These are phyloP conservation scores for Collariella sp. DNA, from an alignment of 495 filamentous ascomycete species.

Conservation along the genomic window DNA sequence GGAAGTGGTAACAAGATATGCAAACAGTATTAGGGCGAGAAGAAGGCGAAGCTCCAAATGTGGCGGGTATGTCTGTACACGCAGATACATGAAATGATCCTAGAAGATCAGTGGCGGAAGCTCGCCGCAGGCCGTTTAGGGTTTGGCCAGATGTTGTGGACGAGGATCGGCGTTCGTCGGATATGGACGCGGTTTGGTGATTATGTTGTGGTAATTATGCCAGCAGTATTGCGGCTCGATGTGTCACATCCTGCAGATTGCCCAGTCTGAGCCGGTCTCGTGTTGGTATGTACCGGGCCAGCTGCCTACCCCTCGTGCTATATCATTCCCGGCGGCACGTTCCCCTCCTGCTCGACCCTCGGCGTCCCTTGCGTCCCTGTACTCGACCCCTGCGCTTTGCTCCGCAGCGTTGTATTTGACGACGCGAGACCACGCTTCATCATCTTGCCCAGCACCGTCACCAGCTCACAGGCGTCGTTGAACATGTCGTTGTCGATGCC, in stretches of 20 bases:
- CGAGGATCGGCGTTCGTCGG: neutral
- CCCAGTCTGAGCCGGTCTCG: neutral
- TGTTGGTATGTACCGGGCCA: neutral
- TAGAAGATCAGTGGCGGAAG: neutral
- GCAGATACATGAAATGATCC: neutral
- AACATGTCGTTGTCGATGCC: conserved; percentile 90
- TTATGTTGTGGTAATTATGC: neutral
- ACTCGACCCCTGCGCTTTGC: conserved; percentile 22
- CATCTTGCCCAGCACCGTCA: conserved; percentile 67
- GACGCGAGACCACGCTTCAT: conserved; percentile 55
- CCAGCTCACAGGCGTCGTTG: conserved; percentile 66
- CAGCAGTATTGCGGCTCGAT: no score
- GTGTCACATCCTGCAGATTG: neutral
- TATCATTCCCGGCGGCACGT: conserved; percentile 27
- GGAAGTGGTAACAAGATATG: neutral
- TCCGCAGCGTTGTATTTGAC: conserved; percentile 23
- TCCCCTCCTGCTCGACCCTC: conserved; percentile 10
- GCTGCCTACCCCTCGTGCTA: neutral
- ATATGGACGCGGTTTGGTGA: neutral
- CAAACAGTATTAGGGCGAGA: conserved; percentile 6
- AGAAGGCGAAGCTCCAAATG: neutral
- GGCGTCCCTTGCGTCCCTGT: conserved; percentile 23
- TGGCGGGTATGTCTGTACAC: neutral
- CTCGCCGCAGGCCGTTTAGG: no score
- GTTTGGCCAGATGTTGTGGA: no score